phyloP scores from a whole-genome alignment of 768 basidiomycete genomes.

The Cytidiella melzeri region DNA sequence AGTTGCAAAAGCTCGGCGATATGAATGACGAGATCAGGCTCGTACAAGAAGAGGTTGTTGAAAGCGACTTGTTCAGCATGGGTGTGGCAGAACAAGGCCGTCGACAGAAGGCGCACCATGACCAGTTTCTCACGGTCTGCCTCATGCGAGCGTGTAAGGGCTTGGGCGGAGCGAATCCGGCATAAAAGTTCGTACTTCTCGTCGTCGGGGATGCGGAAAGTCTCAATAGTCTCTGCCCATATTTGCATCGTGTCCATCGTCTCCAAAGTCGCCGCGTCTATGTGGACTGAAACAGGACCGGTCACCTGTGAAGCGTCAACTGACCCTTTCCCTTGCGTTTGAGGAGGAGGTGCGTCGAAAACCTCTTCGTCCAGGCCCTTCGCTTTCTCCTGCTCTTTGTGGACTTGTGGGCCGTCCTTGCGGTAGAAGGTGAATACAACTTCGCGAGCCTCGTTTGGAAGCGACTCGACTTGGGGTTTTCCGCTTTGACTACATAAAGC shows the following conservation, averaged over 20 bases:
- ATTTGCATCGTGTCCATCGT: conserved; percentile 68
- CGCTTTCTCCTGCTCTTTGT: conserved; percentile 29
- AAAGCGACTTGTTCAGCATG: conserved; percentile 74
- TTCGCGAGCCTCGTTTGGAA: conserved; percentile 71
- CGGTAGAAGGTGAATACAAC: conserved; percentile 80
- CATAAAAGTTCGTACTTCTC: conserved; percentile 88
- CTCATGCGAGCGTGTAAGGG: conserved; percentile 51
- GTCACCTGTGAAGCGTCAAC: conserved; percentile 35
- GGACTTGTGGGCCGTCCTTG: conserved; percentile 33
- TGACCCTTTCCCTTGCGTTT: conserved; percentile 40
- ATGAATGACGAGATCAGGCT: conserved; percentile 86
- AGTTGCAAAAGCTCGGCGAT: conserved; percentile 86
- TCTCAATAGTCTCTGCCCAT: conserved; percentile 66
- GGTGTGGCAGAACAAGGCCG: conserved; percentile 89
- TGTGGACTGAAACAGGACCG: conserved; percentile 43
- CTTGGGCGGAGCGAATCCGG: conserved; percentile 75
- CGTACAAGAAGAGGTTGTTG: conserved; percentile 84
- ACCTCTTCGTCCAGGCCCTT: conserved; percentile 43
- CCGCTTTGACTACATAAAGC: conserved; percentile 61
- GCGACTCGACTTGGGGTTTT: conserved; percentile 45
- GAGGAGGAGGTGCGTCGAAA: conserved; percentile 30
- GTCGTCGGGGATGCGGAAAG: conserved; percentile 62
- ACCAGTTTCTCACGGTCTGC: conserved; percentile 75
- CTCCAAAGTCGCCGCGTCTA: conserved; percentile 55
- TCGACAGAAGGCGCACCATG: conserved; percentile 73